phyloP scores from a whole-genome alignment of 768 basidiomycete species.

The Exidia glandulosa region DNA sequence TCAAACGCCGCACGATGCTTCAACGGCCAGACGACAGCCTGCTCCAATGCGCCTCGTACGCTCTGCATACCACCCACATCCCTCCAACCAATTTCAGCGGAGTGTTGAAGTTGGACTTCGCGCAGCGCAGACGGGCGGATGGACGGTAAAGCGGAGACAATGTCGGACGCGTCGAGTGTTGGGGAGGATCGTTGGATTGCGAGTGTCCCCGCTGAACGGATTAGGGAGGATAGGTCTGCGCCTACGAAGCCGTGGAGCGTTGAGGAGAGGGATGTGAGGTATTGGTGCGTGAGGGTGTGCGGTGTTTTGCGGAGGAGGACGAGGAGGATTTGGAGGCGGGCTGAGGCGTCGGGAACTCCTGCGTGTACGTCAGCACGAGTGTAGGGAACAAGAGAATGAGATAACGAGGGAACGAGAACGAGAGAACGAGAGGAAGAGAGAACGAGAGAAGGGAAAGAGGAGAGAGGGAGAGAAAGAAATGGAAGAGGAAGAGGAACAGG shows the following conservation, averaged over 20 bases:
- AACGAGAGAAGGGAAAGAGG: too few species aligned
- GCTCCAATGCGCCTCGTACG: conserved; percentile 76
- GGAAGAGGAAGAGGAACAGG: neutral
- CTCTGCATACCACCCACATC: conserved; percentile 83
- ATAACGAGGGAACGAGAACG: too few species aligned
- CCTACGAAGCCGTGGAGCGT: conserved; percentile 95
- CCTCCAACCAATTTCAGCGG: conserved; percentile 52
- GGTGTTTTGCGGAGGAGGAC: conserved; percentile 78
- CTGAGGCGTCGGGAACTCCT: conserved; percentile 85
- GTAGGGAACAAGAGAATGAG: too few species aligned
- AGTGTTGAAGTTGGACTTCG: conserved; percentile 80
- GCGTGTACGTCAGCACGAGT: too few species aligned
- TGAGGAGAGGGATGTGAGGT: conserved; percentile 56
- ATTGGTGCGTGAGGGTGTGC: conserved; percentile 47
- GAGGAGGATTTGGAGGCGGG: conserved; percentile 75
- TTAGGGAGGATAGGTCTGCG: conserved; percentile 84
- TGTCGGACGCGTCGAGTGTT: conserved; percentile 47
- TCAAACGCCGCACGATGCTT: conserved; percentile 77
- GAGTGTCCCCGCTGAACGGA: conserved; percentile 84
- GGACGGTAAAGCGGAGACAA: conserved; percentile 57
- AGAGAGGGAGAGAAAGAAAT: neutral
- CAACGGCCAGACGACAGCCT: conserved; percentile 94
- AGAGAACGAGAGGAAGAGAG: too few species aligned
- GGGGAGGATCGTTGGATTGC: conserved; percentile 79
- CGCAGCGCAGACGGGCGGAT: conserved; percentile 92